Base-by-base conservation (phyloP, 768 basidiomycete species). In the Tulasnella sp. region DNA sequence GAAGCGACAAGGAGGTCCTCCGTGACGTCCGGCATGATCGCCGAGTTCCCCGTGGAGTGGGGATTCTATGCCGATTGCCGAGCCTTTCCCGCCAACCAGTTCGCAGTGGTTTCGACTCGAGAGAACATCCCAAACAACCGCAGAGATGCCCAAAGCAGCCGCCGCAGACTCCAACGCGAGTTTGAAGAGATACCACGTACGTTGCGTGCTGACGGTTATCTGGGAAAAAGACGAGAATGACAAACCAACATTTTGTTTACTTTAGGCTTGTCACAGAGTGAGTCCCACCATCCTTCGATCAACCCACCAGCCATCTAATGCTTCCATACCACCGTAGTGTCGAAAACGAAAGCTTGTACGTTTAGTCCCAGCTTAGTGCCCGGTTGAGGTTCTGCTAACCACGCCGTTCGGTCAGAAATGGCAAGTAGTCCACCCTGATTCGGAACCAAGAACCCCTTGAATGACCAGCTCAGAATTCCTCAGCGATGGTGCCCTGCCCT, bases 221-320 rank as follows among this genome's bases (percentile, higher is more conserved):
- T 48, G 46, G n/a, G n/a, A n/a, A 48, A 3, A 21, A 48, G 3
- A 48, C 14, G 46, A 16, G 46, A 48, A 48, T 48, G 46, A 48
- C 46, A 3, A 21, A 62, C 31, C 24, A 14, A 24, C 58, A 6
- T n/a, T 24, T 14, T n/a, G n/a, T 62, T 62, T 62, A 14, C 62
- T 56, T 18, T 16, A 78, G 77, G 77, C 77, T 10, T 78, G 77
- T 38, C 77, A 78, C 48, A 71, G 71, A 31, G 77, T 78, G n/a
- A 42, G 52, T 36, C 31, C n/a, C n/a, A 44, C 12, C 36, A 18
- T 36, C 48, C 21, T 76, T 24, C 14, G 3, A 48, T 19, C 42
- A 2, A 44, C 34, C 19, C 34, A 38, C 24, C 12, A 16, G 38
- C 31, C 44, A 46, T 10, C 48, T 24, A 2, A 68, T 27, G 6